A percentile compares a stretch with the other conserved stretches of the same genome.
phyloP scores from a whole-genome alignment of 371 early-diverging fungal genomes.

The Mortierella sp. region DNA sequence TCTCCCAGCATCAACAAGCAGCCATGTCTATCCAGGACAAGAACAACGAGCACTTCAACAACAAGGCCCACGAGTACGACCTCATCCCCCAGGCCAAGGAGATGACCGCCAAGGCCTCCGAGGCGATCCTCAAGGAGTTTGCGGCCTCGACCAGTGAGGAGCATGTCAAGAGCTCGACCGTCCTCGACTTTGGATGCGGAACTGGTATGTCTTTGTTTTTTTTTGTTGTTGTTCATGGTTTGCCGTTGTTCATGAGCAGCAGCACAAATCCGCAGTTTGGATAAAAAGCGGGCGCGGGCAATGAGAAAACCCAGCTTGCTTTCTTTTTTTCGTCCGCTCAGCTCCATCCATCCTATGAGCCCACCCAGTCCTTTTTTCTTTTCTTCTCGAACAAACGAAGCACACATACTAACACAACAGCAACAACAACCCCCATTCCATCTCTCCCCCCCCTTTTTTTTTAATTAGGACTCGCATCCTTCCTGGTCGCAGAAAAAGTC shows the following conservation, averaged over 20 bases:
- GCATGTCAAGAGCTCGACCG: conserved; percentile 25
- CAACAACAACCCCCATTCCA: too few species aligned
- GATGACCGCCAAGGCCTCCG: conserved; percentile 19
- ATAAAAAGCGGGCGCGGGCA: not conserved
- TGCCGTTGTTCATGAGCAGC: not conserved
- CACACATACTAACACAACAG: not conserved
- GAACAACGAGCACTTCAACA: conserved; percentile 45
- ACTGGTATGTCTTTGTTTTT: conserved; percentile 20
- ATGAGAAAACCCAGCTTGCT: too few species aligned
- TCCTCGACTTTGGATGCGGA: conserved; percentile 46
- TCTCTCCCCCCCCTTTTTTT: not conserved
- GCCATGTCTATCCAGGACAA: conserved; percentile 16
- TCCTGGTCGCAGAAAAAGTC: conserved; percentile 27
- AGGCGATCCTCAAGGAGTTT: conserved; percentile 24
- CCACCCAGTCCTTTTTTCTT: not conserved
- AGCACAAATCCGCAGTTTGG: not conserved
- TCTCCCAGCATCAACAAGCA: not conserved
- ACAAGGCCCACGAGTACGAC: conserved; percentile 34
- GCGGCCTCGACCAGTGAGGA: conserved; percentile 28
- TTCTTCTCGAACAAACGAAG: not conserved
- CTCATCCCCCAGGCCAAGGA: conserved; percentile 20
- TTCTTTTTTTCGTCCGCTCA: too few species aligned
- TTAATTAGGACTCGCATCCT: conserved; percentile 14
- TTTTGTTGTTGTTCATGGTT: too few species aligned
- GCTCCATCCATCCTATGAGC: not conserved